Evolutionary conservation across 2,329 filamentous ascomycete species (phyloP), one percentile per base, ranked within the genome.

Genomic region (Dendrostoma leiphaemia): DNA sequence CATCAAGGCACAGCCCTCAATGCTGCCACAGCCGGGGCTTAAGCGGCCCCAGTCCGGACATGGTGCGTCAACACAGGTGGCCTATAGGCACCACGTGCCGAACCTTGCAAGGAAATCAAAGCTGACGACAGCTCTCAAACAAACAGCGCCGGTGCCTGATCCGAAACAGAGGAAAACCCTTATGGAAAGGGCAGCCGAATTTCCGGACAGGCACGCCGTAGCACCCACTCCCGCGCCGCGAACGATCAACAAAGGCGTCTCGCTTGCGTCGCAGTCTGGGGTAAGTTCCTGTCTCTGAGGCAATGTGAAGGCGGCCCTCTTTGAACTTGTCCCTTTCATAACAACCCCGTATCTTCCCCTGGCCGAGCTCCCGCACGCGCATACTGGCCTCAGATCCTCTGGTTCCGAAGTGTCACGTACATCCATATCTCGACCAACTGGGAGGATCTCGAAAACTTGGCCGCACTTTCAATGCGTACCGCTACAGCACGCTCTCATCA

Each of bases 131-230:
- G 62, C 57, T 23, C 60, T 48, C 54, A n/a, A n/a, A n/a, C 54
- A 52, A 47, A 45, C 59, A 85, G 82, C 76, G 48, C 61, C 71
- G 21, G 75, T 82, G 62, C 76, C 83, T 19, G 78, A 83, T 47
- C 64, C 82, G 3, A 88, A 88, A 69, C 37, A 40, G 40, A 76
- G 84, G 53, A 84, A 83, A 63, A 82, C 80, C 13, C 69, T 85
- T 24, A 69, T 68, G 19, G 81, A 86, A 53, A 74, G 75, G 60
- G 81, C 77, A 29, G 77, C 69, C 57, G 83, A 87, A 56, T 78
- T 75, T 57, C 67, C 71, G 17, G 37, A 72, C 29, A 74, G 68
- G 55, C 67, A 70, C 41, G 29, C 48, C 15, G 29, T 13, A 12
- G 13, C 40, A 12, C 41, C 47, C 23, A 72, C 71, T 32, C 67